A percentile compares a stretch with the other conserved stretches of the same genome.
Conservation (phyloP, 2,329 filamentous ascomycete genomes). For the Neurospora crassa region DNA sequence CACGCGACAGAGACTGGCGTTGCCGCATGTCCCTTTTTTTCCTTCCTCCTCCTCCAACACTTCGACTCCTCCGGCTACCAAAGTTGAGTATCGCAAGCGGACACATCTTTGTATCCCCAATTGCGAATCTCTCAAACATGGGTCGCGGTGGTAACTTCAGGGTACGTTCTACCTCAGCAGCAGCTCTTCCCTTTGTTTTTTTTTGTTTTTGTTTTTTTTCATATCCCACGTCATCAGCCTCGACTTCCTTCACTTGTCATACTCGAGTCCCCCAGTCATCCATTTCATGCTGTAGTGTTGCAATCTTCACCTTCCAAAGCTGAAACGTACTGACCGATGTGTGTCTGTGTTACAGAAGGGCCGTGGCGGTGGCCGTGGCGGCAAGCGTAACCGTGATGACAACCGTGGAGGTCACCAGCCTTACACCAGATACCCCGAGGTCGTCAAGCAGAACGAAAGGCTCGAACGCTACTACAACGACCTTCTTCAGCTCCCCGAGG, state of each 20-base stretch:
- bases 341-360: slow-evolving; percentile 4
- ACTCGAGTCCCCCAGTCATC: not conserved
- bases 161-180: slow-evolving; percentile 1
- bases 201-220: no score
- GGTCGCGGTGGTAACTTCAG: slow-evolving; percentile 16
- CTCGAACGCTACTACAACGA: slow-evolving; percentile 82
- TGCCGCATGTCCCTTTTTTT: slow-evolving; percentile 14
- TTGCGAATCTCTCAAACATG: slow-evolving; percentile 12
- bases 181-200: no score
- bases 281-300: not conserved
- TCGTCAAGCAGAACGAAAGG: slow-evolving; percentile 72
- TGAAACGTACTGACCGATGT: not conserved
- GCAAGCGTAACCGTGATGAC: slow-evolving; percentile 25
- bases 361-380: slow-evolving; percentile 25
- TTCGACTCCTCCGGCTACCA: not conserved
- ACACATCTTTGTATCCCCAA: slow-evolving; percentile 3
- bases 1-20: slow-evolving; percentile 2
- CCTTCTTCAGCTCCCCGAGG: slow-evolving; percentile 63
- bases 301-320: not conserved
- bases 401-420: slow-evolving; percentile 26
- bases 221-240: not conserved
- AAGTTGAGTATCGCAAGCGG: slow-evolving; percentile 11
- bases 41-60: slow-evolving; percentile 5
- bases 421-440: slow-evolving; percentile 43
- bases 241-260: not conserved